phyloP scores from a whole-genome alignment of 2,329 filamentous ascomycete species.

The Ophiostoma himal-ulmi region DNA sequence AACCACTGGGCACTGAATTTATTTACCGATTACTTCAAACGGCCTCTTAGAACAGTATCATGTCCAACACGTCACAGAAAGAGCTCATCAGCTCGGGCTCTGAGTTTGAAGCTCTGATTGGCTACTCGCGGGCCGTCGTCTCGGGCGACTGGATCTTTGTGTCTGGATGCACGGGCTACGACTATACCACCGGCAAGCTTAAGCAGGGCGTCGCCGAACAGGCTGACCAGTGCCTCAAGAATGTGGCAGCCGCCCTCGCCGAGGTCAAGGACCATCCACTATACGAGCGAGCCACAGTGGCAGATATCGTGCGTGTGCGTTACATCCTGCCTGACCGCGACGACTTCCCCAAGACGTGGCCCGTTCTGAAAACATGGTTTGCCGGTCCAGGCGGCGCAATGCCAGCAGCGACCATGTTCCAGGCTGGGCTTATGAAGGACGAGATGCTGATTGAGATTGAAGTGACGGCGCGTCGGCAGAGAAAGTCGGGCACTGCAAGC shows the following conservation, averaged over 20 bases:
- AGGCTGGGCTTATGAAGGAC: conserved; percentile 47
- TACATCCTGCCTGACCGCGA: conserved; percentile 46
- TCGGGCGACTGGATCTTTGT: conserved; percentile 48
- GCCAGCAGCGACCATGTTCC: conserved; percentile 50
- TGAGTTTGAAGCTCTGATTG: conserved; percentile 47
- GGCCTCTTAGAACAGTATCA: not conserved
- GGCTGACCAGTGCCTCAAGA: conserved; percentile 45
- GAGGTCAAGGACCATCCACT: conserved; percentile 34
- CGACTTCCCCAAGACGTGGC: conserved; percentile 46
- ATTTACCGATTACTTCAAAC: not conserved
- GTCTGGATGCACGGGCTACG: conserved; percentile 49
- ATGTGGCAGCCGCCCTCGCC: conserved; percentile 42
- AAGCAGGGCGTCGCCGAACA: conserved; percentile 40
- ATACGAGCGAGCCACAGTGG: conserved; percentile 29
- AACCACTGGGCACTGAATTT: no score
- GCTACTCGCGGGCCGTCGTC: conserved; percentile 50
- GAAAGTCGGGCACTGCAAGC: conserved; percentile 3
- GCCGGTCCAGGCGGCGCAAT: conserved; percentile 42
- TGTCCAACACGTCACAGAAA: not conserved
- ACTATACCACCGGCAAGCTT: conserved; percentile 45
- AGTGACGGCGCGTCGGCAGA: conserved; percentile 31
- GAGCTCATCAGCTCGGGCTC: conserved; percentile 44
- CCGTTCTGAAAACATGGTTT: conserved; percentile 45
- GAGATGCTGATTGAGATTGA: conserved; percentile 39
- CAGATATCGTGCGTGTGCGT: conserved; percentile 46